Conservation (phyloP, 192 early-diverging fungal genomes). For the Coemansia sp. region DNA sequence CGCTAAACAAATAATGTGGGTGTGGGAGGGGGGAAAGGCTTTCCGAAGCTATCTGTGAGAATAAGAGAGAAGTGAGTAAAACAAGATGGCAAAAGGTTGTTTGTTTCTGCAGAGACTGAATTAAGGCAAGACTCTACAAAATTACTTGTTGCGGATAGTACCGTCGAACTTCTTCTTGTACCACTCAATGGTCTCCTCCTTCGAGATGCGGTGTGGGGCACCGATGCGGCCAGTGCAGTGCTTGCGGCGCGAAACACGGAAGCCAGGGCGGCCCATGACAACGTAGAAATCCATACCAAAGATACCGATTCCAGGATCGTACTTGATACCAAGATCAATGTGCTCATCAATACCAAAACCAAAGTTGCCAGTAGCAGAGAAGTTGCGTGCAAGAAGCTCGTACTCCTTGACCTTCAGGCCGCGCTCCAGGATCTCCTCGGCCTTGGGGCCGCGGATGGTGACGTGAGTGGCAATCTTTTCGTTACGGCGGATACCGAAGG, state of each 20-base stretch:
- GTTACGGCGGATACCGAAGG: conserved; percentile 99
- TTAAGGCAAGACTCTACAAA: conserved; percentile 4
- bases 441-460: conserved; percentile 95
- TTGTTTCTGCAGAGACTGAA: conserved; percentile 1
- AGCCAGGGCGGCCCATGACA: conserved; percentile 96
- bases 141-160: conserved; percentile 84
- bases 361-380: conserved; percentile 98
- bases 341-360: conserved; percentile 99
- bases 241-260: conserved; percentile 94
- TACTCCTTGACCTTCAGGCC: conserved; percentile 99
- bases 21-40: not conserved
- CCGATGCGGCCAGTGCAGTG: conserved; percentile 82
- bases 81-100: conserved; percentile 8
- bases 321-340: conserved; percentile 99
- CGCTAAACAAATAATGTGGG: conserved; percentile 8
- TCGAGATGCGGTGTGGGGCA: conserved; percentile 85
- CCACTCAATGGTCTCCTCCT: conserved; percentile 97
- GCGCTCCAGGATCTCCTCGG: conserved; percentile 98
- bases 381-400: conserved; percentile 94
- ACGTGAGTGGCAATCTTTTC: conserved; percentile 99
- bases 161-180: conserved; percentile 98
- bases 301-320: conserved; percentile 98
- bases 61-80: conserved; percentile 6
- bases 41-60: not conserved
- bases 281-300: conserved; percentile 99